A percentile compares a stretch with the other conserved stretches of the same genome.
Conservation (phyloP, 768 basidiomycete species). For the Suillus variegatus region DNA sequence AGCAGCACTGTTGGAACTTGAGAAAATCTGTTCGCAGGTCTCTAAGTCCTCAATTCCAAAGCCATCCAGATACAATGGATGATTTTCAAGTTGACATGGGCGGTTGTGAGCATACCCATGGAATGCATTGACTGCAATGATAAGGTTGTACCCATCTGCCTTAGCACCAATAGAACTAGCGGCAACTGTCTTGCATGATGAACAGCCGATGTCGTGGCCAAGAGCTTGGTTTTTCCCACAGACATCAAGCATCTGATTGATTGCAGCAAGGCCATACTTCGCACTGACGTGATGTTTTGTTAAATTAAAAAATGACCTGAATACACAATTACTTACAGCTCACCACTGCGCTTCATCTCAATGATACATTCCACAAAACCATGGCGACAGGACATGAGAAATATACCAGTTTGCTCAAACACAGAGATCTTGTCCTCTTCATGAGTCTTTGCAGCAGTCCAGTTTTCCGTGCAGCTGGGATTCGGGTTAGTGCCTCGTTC, state of each 20-base stretch:
- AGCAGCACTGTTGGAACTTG: slow-evolving; percentile 9
- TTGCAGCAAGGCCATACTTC: slow-evolving; percentile 13
- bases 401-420: slow-evolving; percentile 40
- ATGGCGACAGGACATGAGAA: slow-evolving; percentile 36
- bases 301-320: neutral
- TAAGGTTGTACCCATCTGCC: slow-evolving; percentile 6
- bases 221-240: slow-evolving; percentile 14
- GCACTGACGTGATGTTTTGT: neutral
- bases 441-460: slow-evolving; percentile 32
- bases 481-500: neutral
- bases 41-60: slow-evolving; percentile 22
- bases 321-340: slow-evolving; percentile 32
- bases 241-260: slow-evolving; percentile 25
- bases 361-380: slow-evolving; percentile 30
- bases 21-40: slow-evolving; percentile 20
- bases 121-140: slow-evolving; percentile 21
- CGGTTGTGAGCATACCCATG: slow-evolving; percentile 26
- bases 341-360: slow-evolving; percentile 38
- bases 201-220: slow-evolving; percentile 33
- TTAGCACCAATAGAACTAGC: slow-evolving; percentile 17
- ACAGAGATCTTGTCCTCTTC: slow-evolving; percentile 34
- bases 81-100: slow-evolving; percentile 17
- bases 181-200: slow-evolving; percentile 19
- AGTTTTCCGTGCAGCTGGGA: slow-evolving; percentile 29
- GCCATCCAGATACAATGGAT: slow-evolving; percentile 14